phyloP scores from a whole-genome alignment of 345 rosid genomes.

The Eucalyptus decipiens region DNA sequence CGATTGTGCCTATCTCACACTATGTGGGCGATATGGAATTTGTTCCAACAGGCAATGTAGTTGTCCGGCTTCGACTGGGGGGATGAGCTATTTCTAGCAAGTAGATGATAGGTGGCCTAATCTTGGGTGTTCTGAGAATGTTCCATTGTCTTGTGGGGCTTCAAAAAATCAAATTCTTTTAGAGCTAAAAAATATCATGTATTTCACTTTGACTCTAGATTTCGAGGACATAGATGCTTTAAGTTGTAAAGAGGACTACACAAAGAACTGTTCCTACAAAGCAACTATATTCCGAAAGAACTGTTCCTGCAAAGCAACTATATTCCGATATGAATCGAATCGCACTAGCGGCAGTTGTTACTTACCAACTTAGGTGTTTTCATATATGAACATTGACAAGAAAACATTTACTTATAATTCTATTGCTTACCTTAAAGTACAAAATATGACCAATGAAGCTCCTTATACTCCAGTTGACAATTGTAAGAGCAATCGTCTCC shows the following conservation, averaged over 20 bases:
- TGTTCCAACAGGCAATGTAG: not conserved
- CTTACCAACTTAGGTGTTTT: not conserved
- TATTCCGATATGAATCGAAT: not conserved
- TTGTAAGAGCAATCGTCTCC: not conserved
- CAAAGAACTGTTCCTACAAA: no score
- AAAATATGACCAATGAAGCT: not conserved
- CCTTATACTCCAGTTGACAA: no score
- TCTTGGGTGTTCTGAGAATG: not conserved
- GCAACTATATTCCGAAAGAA: no score
- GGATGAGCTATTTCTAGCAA: not conserved
- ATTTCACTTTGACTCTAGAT: not conserved
- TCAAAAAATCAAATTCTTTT: not conserved
- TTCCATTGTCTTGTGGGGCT: not conserved
- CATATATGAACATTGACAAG: not conserved
- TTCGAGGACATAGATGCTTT: not conserved
- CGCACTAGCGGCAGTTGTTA: not conserved
- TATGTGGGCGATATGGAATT: not conserved
- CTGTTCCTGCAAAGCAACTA: constrained; percentile 5
- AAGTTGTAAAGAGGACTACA: not conserved
- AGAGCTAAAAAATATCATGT: not conserved
- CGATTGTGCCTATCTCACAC: not conserved
- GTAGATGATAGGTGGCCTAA: not conserved
- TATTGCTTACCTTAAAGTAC: not conserved
- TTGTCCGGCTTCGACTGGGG: not conserved
- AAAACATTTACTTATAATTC: not conserved